Conservation (phyloP, 2,329 filamentous ascomycete species). For the Aplosporella prunicola region DNA sequence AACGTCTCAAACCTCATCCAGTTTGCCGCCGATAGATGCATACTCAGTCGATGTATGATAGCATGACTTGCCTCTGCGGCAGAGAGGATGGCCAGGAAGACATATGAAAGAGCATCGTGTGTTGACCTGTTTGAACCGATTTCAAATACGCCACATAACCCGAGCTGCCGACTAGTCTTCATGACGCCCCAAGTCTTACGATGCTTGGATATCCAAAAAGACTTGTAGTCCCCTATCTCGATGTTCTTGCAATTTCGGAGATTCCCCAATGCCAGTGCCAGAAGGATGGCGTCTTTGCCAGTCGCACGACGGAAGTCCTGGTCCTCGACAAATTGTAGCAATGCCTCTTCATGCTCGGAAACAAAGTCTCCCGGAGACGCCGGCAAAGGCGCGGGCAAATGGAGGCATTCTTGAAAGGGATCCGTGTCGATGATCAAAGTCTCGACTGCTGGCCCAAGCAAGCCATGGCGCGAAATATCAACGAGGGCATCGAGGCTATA, state of each 20-base stretch:
- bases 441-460: neutral
- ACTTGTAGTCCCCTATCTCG: neutral
- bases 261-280: neutral
- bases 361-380: neutral
- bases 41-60: neutral
- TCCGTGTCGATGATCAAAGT: neutral
- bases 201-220: too few relatives aligned
- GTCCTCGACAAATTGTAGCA: neutral
- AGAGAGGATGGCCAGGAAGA: neutral
- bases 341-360: neutral
- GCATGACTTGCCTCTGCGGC: neutral
- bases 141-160: neutral
- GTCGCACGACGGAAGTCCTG: neutral
- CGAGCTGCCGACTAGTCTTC: neutral
- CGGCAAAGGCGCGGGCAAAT: neutral
- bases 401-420: conserved; percentile 1
- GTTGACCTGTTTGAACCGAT: too few relatives aligned
- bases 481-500: neutral
- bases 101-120: too few relatives aligned
- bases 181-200: neutral
- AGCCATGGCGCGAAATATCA: neutral
- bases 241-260: neutral
- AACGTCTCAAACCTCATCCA: neutral
- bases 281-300: neutral
- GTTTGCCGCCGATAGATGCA: neutral